Evolutionary conservation across 768 basidiomycete species (phyloP).

Genomic region (Agaricus blazei): DNA sequence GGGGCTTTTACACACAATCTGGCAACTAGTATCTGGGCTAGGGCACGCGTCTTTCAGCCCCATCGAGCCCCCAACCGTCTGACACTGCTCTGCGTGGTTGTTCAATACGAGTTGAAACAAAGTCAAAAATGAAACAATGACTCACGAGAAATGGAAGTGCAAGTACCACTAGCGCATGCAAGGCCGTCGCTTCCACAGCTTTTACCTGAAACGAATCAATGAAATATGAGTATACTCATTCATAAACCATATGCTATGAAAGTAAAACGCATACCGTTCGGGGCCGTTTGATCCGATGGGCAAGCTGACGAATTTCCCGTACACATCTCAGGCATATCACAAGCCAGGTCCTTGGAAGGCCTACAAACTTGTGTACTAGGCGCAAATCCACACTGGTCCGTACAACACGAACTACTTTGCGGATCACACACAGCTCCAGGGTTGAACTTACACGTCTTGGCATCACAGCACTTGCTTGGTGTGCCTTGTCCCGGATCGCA

Average conservation of each 20-base stretch:
- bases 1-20: constrained; percentile 79
- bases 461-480: constrained; percentile 68
- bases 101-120: constrained; percentile 13
- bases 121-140: constrained; percentile 8
- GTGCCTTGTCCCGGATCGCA: constrained; percentile 74
- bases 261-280: constrained; percentile 49
- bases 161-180: constrained; percentile 72
- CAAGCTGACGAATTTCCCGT: constrained; percentile 71
- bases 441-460: constrained; percentile 69
- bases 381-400: constrained; percentile 61
- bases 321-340: constrained; percentile 72
- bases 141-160: constrained; percentile 69
- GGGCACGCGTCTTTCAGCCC: constrained; percentile 64
- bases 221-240: neutral
- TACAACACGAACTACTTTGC: constrained; percentile 71
- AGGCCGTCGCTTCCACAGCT: constrained; percentile 61
- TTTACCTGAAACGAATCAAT: constrained; percentile 35
- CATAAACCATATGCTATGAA: neutral
- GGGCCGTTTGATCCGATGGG: constrained; percentile 54
- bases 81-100: constrained; percentile 59
- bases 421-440: constrained; percentile 76
- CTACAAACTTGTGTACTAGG: constrained; percentile 66
- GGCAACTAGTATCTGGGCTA: constrained; percentile 60
- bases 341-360: constrained; percentile 55
- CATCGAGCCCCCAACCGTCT: constrained; percentile 66